Evolutionary conservation across 108 stramenopile genomes (phyloP).

Genomic region (Pseudonitzschia pungens): DNA sequence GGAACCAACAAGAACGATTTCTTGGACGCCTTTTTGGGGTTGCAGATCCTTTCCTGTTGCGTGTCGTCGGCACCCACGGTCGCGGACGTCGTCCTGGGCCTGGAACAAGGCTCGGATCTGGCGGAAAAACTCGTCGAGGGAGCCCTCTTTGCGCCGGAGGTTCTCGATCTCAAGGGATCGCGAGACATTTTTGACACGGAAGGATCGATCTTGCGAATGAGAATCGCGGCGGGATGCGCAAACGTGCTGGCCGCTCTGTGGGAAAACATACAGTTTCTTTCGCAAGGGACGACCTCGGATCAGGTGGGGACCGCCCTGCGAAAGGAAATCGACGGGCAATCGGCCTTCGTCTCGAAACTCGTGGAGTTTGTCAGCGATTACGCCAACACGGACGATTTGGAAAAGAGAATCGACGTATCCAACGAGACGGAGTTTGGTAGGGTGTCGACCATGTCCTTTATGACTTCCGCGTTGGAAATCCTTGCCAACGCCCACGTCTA

Average conservation of each 20-base stretch:
- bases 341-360: slow-evolving; percentile 21
- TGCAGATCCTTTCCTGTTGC: slow-evolving; percentile 24
- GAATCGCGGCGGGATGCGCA: slow-evolving; percentile 22
- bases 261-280: slow-evolving; percentile 4
- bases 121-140: slow-evolving; percentile 13
- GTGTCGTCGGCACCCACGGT: slow-evolving; percentile 18
- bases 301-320: neutral
- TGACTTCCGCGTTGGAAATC: slow-evolving; percentile 28
- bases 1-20: slow-evolving; percentile 9
- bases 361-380: slow-evolving; percentile 15
- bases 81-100: slow-evolving; percentile 19
- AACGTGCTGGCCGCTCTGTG: slow-evolving; percentile 23
- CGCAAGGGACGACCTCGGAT: slow-evolving; percentile 14
- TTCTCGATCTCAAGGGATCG: neutral
- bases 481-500: slow-evolving; percentile 23
- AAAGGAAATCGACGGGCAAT: slow-evolving; percentile 4
- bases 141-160: slow-evolving; percentile 4
- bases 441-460: slow-evolving; percentile 20
- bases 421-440: slow-evolving; percentile 24
- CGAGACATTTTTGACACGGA: slow-evolving; percentile 17
- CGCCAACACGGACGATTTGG: slow-evolving; percentile 17
- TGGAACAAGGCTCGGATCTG: slow-evolving; percentile 8
- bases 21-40: slow-evolving; percentile 21
- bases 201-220: slow-evolving; percentile 17
- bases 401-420: slow-evolving; percentile 14